Evolutionary conservation across 441 rosid genomes (phyloP), one percentile per base, ranked within the genome.

Genomic region (Adansonia grandidieri): DNA sequence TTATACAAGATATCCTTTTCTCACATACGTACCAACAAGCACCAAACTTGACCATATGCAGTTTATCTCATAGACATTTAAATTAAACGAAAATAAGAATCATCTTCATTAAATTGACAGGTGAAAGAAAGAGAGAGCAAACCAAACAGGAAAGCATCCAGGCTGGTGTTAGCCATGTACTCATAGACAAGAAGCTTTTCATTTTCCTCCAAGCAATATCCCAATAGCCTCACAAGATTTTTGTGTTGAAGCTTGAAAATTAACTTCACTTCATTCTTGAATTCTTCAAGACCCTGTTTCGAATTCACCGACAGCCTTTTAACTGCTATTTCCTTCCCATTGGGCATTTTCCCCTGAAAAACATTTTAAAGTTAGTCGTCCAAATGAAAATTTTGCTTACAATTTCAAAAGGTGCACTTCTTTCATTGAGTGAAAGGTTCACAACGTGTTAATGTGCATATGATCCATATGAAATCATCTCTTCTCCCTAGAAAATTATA

Each of bases 131-230:
- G 53, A 77, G 44, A 10, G 57, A 57, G 14, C 78, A 2, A 48
- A 89, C 91, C 88, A 56, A 88, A 88, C 13, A 88, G 76, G 80
- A 80, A 80, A 68, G 77, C 76, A 61, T 89, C 89, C 10, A 89
- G 86, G 79, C 91, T 82, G 24, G 82, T 84, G 51, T 88, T 90
- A 11, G 88, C 80, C 79, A 88, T 78, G 80, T 83, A 87, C 69
- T 90, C 91, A 1, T 88, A 90, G 37, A 90, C 85, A 10, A 90
- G 91, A 68, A 90, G 78, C 83, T 84, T 90, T 80, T 90, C 91
- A 11, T 81, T 77, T 72, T 81, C 80, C 66, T 88, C 89, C 77
- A 88, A 67, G 86, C 85, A 87, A 54, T 80, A 90, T 10, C 93
- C 93, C 45, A 88, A 68, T 13, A 90, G 81, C 83, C 89, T 83